A percentile compares a stretch with the other conserved stretches of the same genome.
These are phyloP conservation scores for Mucor plumbeus DNA, from an alignment of 371 early-diverging fungal species.

Conservation along the genomic window DNA sequence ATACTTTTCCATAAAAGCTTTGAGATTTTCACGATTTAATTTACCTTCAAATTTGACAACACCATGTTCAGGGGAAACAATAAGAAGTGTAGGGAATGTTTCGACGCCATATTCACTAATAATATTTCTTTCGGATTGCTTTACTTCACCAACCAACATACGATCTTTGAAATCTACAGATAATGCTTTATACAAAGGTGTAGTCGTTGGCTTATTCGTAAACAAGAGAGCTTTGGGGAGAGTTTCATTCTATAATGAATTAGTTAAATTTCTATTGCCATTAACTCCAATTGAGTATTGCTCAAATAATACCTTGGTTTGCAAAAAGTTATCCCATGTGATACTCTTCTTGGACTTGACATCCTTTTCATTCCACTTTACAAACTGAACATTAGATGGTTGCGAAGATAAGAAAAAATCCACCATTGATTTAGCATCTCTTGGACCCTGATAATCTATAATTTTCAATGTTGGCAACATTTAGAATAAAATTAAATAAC, in stretches of 20 bases:
- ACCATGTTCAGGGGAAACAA: constrained; percentile 54
- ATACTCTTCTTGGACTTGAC: constrained; percentile 60
- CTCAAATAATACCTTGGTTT: constrained; percentile 44
- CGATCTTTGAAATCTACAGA: constrained; percentile 75
- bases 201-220: constrained; percentile 72
- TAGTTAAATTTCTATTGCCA: background rate
- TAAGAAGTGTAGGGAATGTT: constrained; percentile 68
- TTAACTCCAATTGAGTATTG: background rate
- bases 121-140: constrained; percentile 56
- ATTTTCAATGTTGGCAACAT: background rate
- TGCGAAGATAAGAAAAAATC: constrained; percentile 66
- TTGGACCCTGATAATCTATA: constrained; percentile 84
- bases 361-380: constrained; percentile 54
- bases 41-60: constrained; percentile 49
- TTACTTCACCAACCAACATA: constrained; percentile 77
- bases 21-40: constrained; percentile 61
- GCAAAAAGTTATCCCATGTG: constrained; percentile 59
- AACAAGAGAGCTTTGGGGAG: constrained; percentile 77
- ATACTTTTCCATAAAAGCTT: constrained; percentile 63
- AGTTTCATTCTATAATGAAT: constrained; percentile 38
- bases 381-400: constrained; percentile 62
- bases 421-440: constrained; percentile 79
- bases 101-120: constrained; percentile 61
- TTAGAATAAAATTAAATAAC: background rate
- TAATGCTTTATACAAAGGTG: constrained; percentile 85